Percentiles rank a stretch among this genome's conserved stretches.
Evolutionary conservation across 2,329 filamentous ascomycete species (phyloP).

Genomic region (Fusarium solani-melongenae): DNA sequence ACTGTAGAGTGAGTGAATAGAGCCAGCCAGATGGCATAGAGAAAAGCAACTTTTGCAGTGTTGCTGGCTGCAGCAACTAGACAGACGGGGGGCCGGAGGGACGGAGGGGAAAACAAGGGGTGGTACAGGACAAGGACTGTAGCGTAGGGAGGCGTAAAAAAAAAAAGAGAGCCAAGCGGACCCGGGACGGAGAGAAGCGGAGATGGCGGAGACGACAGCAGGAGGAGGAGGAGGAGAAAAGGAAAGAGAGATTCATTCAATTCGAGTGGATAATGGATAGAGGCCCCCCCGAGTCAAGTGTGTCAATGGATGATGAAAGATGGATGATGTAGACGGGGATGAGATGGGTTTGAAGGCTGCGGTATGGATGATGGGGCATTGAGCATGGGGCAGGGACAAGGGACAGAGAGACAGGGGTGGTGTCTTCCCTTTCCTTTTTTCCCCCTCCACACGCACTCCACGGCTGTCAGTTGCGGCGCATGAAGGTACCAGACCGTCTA

Average conservation of each 20-base stretch:
- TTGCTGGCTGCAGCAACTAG: constrained; percentile 28
- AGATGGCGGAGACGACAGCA: constrained; percentile 8
- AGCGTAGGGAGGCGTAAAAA: constrained; percentile 25
- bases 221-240: neutral
- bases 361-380: constrained; percentile 40
- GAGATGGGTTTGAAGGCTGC: constrained; percentile 24
- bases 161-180: constrained; percentile 22
- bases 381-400: constrained; percentile 43
- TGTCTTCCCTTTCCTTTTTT: constrained; percentile 24
- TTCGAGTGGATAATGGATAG: constrained; percentile 11
- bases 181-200: constrained; percentile 17
- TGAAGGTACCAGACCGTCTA: constrained; percentile 12
- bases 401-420: constrained; percentile 28
- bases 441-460: constrained; percentile 20
- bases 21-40: constrained; percentile 13
- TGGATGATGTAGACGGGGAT: constrained; percentile 26
- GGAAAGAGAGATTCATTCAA: constrained; percentile 3
- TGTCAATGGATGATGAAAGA: constrained; percentile 33
- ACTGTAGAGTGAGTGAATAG: constrained; percentile 1
- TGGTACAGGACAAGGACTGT: constrained; percentile 29
- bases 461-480: constrained; percentile 39
- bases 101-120: constrained; percentile 32
- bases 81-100: constrained; percentile 14
- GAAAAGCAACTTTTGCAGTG: constrained; percentile 36
- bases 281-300: neutral